Base-by-base conservation (phyloP, 805 yeast species). In the Wickerhamomyces ciferrii region DNA sequence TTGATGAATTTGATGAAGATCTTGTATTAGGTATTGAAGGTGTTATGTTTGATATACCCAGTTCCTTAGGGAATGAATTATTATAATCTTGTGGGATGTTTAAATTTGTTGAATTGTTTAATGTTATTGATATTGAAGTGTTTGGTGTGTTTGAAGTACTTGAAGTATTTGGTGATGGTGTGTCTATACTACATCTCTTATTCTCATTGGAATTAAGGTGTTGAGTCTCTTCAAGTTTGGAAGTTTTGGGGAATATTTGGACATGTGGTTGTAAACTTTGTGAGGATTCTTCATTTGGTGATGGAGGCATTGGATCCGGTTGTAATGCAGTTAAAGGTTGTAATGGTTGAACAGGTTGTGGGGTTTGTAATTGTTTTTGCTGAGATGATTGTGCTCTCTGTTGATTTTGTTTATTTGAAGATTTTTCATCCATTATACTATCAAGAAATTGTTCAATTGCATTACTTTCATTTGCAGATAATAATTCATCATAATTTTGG, bases 391-490 rank as follows among this genome's bases (percentile, higher is more conserved):
- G 39, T 20, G 11, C 23, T 20, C 20, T 20, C 17, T 13, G 37
- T 9, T 7, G 11, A 5, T n/a, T n/a, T n/a, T 5, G 11, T 2
- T 15, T 29, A 10, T 31, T 21, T 15, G 45, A 31, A 5, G 21
- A 18, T 20, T 58, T 53, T n/a, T 48, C 55, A 39, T 59, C 60
- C 19, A 60, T 58, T 23, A 60, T 59, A 42, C 61, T 55, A 41
- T 60, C 64, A 20, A 60, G 49, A 37, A 60, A 59, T 24, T 56
- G 55, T 38, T 60, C 64, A 20, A 60, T 37, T 0, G 63, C 64
- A 23, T 49, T 55, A 2, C 58, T 44, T 40, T 60, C 64, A 48
- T 59, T 55, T 4, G 46, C 58, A 2, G 63, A 56, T 10, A 60
- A 44, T 9, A 60, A 47, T 24, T 55, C 59, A 18, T 55, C 53